Evolutionary conservation across 805 yeast species (phyloP), one percentile per base, ranked within the genome.

Genomic region (Ogataea neopini): DNA sequence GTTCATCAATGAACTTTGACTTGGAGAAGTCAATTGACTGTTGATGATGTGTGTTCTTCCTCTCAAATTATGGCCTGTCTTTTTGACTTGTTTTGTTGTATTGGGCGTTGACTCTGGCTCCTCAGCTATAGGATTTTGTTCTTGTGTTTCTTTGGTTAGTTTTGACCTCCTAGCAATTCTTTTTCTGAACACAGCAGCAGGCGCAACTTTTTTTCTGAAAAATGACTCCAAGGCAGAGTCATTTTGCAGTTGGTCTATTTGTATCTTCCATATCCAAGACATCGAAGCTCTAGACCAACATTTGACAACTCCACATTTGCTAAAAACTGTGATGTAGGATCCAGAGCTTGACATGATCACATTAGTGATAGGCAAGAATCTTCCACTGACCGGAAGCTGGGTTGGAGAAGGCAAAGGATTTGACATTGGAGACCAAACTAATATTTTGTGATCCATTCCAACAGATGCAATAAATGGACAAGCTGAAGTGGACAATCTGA

Each of bases 371-470:
- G 90, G 91, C 82, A 88, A 77, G 40, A 78, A 70, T 33, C 75
- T 73, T 3, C 71, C 62, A 8, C 68, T 60, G 5, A 69, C 60
- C 17, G 77, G 77, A 22, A 75, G 58, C 39, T 68, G 72, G 1
- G 75, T 70, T 6, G 81, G 82, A 19, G 58, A 50, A 43, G 75
- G 83, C 42, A 67, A 62, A 34, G 73, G 86, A 17, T 60, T 64
- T 1, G 72, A 64, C 45, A 82, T 60, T 3, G 90, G 90, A 0
- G 87, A 83, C 95, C 95, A 88, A 9, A 87, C 79, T 26, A 80
- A 63, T 3, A 88, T 74, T 49, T 75, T 78, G 55, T 85, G 90
- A 57, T 88, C 95, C 59, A 88, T 68, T 3, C 91, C 92, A 22
- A 85, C 76, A 1, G 86, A 75, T 0, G 87, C 81, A 19, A 86